phyloP scores from a whole-genome alignment of 2,329 filamentous ascomycete genomes.

The Colletotrichum sojae region DNA sequence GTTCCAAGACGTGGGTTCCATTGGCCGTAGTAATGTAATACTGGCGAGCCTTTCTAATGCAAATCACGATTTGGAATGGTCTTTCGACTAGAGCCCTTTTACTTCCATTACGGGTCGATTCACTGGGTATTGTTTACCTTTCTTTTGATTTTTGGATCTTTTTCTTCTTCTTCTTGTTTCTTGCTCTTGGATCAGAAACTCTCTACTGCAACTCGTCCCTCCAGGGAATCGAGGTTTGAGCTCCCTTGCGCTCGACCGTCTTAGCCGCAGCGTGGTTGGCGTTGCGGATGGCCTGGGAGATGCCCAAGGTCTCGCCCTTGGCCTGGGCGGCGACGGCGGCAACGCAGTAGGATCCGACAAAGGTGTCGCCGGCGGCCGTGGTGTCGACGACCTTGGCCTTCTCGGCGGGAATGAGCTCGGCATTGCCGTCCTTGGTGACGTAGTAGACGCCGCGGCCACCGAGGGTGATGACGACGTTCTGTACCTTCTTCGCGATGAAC shows the following conservation, averaged over 20 bases:
- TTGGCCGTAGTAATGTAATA: not conserved
- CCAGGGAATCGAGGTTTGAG: constrained; percentile 61
- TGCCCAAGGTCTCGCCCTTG: constrained; percentile 58
- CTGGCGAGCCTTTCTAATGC: not conserved
- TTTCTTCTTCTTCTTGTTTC: constrained; percentile 11
- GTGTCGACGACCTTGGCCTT: constrained; percentile 89
- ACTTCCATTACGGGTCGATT: not conserved
- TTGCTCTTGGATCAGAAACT: constrained; percentile 5
- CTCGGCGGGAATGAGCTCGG: constrained; percentile 71
- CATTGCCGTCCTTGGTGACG: constrained; percentile 58
- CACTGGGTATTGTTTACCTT: not conserved
- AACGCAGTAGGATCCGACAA: constrained; percentile 89
- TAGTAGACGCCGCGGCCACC: constrained; percentile 85
- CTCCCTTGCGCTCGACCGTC: constrained; percentile 59
- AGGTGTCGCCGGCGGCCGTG: constrained; percentile 94
- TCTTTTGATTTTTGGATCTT: constrained; percentile 17
- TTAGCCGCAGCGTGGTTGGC: constrained; percentile 63
- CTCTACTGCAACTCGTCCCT: constrained; percentile 53
- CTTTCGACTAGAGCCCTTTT: not conserved
- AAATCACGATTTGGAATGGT: not conserved
- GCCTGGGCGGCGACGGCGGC: constrained; percentile 69
- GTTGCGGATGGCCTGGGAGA: constrained; percentile 70
- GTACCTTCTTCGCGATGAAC: constrained; percentile 80
- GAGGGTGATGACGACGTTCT: constrained; percentile 86
- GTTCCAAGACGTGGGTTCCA: constrained; percentile 15